Percentiles rank a stretch among this genome's conserved stretches.
Conservation (phyloP, 1,139 yeast genomes). For the Candida sp. region DNA sequence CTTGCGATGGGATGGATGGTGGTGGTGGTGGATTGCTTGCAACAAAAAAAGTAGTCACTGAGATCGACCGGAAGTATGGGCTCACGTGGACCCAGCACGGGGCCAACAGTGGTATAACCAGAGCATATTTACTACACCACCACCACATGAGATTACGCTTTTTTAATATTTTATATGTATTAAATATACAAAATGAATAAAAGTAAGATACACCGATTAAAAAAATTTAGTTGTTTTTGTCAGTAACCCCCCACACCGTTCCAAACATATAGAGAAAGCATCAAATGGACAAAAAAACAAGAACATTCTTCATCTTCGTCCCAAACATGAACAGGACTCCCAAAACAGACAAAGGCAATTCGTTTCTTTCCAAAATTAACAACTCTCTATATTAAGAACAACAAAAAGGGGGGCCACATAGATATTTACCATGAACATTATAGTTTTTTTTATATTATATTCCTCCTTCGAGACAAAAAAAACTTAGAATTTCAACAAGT, state of each 20-base stretch:
- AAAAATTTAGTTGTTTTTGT: constrained; percentile 10
- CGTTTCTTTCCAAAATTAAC: neutral
- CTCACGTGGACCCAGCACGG: neutral
- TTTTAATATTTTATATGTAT: constrained; percentile 27
- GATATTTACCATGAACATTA: constrained; percentile 6
- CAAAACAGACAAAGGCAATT: no score
- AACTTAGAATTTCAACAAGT: constrained; percentile 92
- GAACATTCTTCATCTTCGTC: no score
- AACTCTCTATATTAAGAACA: neutral
- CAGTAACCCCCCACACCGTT: neutral
- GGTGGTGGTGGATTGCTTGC: neutral
- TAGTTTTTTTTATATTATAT: constrained; percentile 1
- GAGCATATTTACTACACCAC: no score
- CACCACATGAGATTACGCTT: neutral
- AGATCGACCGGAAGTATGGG: neutral
- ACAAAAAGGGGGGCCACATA: neutral
- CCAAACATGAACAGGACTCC: no score
- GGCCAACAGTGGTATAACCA: neutral
- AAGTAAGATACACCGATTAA: constrained; percentile 20
- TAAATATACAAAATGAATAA: constrained; percentile 38
- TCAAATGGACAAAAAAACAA: no score
- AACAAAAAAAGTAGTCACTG: neutral
- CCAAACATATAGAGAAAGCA: no score
- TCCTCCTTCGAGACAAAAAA: constrained; percentile 7
- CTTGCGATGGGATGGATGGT: constrained; percentile 10